These are phyloP conservation scores for Aspergillus costaricaensis DNA, from an alignment of 2,329 filamentous ascomycete species.

Conservation along the genomic window DNA sequence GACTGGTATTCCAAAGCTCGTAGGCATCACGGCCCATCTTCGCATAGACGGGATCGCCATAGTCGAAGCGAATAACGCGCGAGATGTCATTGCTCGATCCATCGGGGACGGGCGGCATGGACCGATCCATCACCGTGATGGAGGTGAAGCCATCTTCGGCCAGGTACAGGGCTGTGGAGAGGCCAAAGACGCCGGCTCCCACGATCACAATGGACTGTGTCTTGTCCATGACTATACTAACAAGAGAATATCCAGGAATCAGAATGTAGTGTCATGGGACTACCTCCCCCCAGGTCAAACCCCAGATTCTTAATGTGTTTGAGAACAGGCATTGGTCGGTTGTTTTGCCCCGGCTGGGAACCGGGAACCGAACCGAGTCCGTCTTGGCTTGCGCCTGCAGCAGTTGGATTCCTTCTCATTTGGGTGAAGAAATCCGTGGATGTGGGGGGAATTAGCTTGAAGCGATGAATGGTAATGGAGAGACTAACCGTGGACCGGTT, in stretches of 20 bases:
- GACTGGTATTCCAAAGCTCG: slow-evolving; percentile 58
- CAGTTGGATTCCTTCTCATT: no score
- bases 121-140: slow-evolving; percentile 36
- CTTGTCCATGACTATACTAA: slow-evolving; percentile 22
- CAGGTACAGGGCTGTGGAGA: slow-evolving; percentile 28
- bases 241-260: not conserved
- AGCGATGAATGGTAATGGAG: no score
- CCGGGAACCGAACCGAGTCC: not conserved
- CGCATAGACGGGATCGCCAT: slow-evolving; percentile 74
- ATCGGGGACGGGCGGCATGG: slow-evolving; percentile 38
- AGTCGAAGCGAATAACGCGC: slow-evolving; percentile 56
- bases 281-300: no score
- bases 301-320: not conserved
- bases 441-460: no score
- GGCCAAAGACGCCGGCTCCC: slow-evolving; percentile 31
- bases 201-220: slow-evolving; percentile 29
- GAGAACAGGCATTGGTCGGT: not conserved
- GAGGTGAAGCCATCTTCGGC: slow-evolving; percentile 29
- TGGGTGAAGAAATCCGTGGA: no score
- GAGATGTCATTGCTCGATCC: slow-evolving; percentile 46
- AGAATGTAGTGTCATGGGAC: not conserved
- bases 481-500: no score
- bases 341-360: not conserved
- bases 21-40: slow-evolving; percentile 69
- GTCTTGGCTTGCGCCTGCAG: not conserved